Conservation (phyloP, 495 filamentous ascomycete species). For the Lophiotrema nucula region DNA sequence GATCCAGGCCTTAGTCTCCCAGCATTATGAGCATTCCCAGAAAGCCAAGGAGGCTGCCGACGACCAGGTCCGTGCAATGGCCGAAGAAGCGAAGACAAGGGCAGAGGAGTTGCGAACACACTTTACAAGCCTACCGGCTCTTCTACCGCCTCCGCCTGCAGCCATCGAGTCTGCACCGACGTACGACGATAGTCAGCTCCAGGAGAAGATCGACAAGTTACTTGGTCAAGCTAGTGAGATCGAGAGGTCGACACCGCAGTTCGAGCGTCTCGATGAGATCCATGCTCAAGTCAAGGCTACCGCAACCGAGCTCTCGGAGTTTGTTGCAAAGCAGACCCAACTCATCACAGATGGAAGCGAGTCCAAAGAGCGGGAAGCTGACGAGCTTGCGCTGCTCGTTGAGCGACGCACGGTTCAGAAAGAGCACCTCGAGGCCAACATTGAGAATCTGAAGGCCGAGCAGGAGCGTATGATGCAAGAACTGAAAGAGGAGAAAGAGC, state of each 20-base stretch:
- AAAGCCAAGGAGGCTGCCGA: constrained; percentile 39
- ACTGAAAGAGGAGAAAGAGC: constrained; percentile 57
- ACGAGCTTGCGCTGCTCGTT: constrained; percentile 76
- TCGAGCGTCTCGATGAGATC: constrained; percentile 81
- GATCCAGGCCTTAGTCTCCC: constrained; percentile 72
- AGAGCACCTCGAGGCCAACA: constrained; percentile 71
- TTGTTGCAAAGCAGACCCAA: constrained; percentile 75
- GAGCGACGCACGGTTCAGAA: constrained; percentile 76
- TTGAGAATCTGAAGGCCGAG: constrained; percentile 63
- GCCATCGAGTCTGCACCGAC: constrained; percentile 43
- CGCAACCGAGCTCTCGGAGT: constrained; percentile 81
- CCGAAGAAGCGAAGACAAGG: constrained; percentile 36
- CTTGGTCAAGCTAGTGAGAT: constrained; percentile 58
- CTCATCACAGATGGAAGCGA: constrained; percentile 77
- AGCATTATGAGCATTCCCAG: constrained; percentile 76
- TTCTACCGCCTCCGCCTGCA: constrained; percentile 47
- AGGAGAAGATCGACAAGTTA: constrained; percentile 83
- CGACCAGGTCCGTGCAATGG: constrained; percentile 32
- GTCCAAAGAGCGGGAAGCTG: constrained; percentile 73
- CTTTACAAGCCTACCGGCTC: constrained; percentile 51
- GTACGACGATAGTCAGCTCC: constrained; percentile 64
- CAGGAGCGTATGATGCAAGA: constrained; percentile 48
- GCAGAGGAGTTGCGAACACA: constrained; percentile 55
- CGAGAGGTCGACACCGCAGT: constrained; percentile 55
- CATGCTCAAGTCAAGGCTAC: constrained; percentile 84